phyloP scores from a whole-genome alignment of 2,329 filamentous ascomycete species.

The Aspergillus transmontanensis region DNA sequence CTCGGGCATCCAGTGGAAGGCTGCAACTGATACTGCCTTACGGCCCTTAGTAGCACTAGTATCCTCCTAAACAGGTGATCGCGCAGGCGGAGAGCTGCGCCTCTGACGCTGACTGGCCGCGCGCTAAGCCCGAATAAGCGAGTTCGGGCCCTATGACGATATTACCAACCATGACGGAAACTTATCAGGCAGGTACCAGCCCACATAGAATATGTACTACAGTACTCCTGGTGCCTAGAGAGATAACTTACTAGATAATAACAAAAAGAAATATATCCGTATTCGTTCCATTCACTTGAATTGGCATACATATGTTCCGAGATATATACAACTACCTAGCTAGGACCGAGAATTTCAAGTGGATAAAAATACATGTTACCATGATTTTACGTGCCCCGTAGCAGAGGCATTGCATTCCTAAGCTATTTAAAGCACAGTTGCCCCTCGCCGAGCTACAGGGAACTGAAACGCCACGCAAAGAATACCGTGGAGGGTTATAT shows the following conservation, averaged over 20 bases:
- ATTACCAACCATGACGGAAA: not conserved
- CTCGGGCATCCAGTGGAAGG: conserved; percentile 14
- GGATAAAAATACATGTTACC: not conserved
- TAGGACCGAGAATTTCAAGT: not conserved
- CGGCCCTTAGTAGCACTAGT: not conserved
- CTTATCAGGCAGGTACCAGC: not conserved
- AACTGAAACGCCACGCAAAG: not conserved
- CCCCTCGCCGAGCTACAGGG: not conserved
- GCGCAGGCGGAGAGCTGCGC: conserved; percentile 19
- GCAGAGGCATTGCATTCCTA: not conserved
- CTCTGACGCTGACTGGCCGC: conserved; percentile 17
- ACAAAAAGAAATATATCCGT: not conserved
- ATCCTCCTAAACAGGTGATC: conserved; percentile 15
- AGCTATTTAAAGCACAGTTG: not conserved
- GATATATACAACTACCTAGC: not conserved
- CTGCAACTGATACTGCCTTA: conserved; percentile 19
- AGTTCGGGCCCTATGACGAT: conserved; percentile 12
- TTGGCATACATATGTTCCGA: not conserved
- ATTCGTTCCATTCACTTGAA: not conserved
- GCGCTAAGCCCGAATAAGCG: conserved; percentile 20
- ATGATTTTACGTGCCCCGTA: not conserved
- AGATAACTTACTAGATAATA: not conserved
- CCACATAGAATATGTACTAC: not conserved
- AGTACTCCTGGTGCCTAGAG: not conserved
- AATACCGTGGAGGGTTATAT: too few species aligned